Percentiles rank a stretch among this genome's conserved stretches.
These are phyloP conservation scores for Agaricus blazei DNA, from an alignment of 768 basidiomycete genomes.

Conservation along the genomic window DNA sequence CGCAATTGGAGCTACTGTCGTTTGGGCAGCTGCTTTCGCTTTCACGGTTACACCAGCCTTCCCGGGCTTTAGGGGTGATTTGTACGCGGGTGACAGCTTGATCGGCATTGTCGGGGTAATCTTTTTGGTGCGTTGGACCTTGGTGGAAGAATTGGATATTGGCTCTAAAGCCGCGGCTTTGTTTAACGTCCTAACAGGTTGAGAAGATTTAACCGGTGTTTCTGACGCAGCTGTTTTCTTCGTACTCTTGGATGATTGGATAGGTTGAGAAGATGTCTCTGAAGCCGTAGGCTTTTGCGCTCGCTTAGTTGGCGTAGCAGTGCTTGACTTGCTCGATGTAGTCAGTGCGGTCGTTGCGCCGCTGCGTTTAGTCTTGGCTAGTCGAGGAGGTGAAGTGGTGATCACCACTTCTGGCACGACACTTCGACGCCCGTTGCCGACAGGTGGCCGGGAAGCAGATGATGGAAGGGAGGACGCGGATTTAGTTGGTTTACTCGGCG, in stretches of 20 bases:
- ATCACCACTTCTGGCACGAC: slow-evolving; percentile 3
- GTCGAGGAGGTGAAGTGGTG: background rate
- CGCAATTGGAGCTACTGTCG: no score
- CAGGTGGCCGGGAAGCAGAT: background rate
- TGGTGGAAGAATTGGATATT: no score
- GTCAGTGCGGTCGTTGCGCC: background rate
- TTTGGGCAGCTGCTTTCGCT: no score
- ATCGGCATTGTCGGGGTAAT: no score
- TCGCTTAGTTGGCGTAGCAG: background rate
- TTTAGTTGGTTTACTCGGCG: background rate
- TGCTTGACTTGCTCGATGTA: background rate
- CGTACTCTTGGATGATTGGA: background rate
- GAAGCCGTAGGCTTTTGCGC: background rate
- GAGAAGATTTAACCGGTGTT: background rate
- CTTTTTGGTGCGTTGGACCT: no score
- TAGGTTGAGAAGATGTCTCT: background rate
- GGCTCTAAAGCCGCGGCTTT: background rate
- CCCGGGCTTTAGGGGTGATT: no score
- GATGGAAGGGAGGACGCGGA: background rate
- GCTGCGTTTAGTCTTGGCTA: background rate
- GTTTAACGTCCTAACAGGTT: background rate
- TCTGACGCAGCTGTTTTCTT: no score
- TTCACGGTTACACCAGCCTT: no score
- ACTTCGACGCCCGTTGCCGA: background rate
- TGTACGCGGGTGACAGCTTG: no score